Percentiles rank a stretch among this genome's conserved stretches.
These are phyloP conservation scores for Quillaja saponaria DNA, from an alignment of 306 rosid species.

Conservation along the genomic window DNA sequence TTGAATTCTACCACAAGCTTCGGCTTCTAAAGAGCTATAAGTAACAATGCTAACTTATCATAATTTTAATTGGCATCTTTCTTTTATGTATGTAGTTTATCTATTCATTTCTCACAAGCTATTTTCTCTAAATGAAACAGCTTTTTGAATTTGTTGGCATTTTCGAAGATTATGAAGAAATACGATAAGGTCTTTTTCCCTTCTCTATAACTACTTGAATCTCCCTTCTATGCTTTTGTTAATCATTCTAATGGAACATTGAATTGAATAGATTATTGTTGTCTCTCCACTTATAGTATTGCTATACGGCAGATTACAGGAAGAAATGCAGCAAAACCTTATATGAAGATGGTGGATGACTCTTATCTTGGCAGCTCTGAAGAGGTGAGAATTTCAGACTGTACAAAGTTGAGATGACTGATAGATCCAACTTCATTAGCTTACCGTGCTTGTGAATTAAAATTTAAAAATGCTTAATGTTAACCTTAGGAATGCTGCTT, in stretches of 20 bases:
- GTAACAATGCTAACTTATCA: conserved; percentile 23
- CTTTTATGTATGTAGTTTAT: not conserved
- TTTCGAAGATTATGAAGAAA: conserved; percentile 85
- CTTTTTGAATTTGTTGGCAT: conserved; percentile 66
- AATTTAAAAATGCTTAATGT: too few relatives aligned
- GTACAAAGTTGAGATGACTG: not conserved
- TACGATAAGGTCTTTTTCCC: conserved; percentile 88
- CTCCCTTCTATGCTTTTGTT: too few relatives aligned
- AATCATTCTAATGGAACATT: too few relatives aligned
- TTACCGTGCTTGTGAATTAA: too few relatives aligned
- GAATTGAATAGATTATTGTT: too few relatives aligned
- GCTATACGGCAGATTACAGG: conserved; percentile 55
- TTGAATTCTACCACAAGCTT: conserved; percentile 67
- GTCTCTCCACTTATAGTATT: too few relatives aligned
- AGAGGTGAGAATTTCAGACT: conserved; percentile 48
- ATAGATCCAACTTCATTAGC: too few relatives aligned
- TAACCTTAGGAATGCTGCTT: too few relatives aligned
- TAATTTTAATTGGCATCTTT: not conserved
- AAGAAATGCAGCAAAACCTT: conserved; percentile 54
- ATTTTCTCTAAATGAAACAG: conserved; percentile 36
- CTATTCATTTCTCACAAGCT: conserved; percentile 1
- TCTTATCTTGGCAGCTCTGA: conserved; percentile 67
- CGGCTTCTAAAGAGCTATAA: conserved; percentile 62
- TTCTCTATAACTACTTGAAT: too few relatives aligned
- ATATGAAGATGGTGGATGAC: conserved; percentile 69